Conservation (phyloP, 139 green algal genomes). For the Chlorella sp. region DNA sequence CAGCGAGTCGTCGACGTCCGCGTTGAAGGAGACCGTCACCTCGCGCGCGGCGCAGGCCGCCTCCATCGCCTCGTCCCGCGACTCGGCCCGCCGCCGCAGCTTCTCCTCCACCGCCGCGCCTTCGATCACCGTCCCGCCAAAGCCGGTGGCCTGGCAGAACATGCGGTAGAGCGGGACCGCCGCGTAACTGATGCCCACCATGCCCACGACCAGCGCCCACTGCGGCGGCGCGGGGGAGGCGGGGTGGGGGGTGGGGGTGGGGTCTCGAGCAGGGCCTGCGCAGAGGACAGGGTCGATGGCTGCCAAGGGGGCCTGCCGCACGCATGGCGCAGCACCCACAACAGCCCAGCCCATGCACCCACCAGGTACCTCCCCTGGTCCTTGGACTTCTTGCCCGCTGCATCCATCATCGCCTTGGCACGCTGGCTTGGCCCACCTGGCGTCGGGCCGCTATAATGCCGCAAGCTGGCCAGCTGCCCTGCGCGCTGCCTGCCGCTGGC, state of each 20-base stretch:
- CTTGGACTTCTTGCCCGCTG: conserved; percentile 9
- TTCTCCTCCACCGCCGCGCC: conserved; percentile 80
- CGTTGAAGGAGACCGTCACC: conserved; percentile 88
- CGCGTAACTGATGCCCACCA: conserved; percentile 93
- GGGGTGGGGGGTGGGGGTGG: no score
- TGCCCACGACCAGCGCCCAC: conserved; percentile 79
- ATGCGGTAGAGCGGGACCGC: conserved; percentile 91
- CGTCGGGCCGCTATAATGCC: conserved; percentile 1
- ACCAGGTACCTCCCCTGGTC: conserved; percentile 49
- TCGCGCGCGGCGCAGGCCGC: conserved; percentile 62
- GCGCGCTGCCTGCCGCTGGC: not conserved
- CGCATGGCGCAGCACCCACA: not conserved
- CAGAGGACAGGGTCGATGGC: not conserved
- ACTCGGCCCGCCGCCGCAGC: conserved; percentile 55
- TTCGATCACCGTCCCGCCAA: conserved; percentile 78
- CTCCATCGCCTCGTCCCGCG: conserved; percentile 56
- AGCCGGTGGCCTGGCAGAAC: conserved; percentile 77
- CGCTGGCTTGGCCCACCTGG: not conserved
- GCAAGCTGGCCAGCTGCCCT: not conserved
- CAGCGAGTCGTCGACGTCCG: conserved; percentile 87
- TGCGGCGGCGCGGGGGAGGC: conserved; percentile 18
- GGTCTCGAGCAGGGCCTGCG: not conserved
- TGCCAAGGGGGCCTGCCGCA: not conserved
- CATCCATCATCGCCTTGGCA: not conserved
- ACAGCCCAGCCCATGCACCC: not conserved